Evolutionary conservation across 495 filamentous ascomycete species (phyloP).

Genomic region (Penicillium subrubescens): DNA sequence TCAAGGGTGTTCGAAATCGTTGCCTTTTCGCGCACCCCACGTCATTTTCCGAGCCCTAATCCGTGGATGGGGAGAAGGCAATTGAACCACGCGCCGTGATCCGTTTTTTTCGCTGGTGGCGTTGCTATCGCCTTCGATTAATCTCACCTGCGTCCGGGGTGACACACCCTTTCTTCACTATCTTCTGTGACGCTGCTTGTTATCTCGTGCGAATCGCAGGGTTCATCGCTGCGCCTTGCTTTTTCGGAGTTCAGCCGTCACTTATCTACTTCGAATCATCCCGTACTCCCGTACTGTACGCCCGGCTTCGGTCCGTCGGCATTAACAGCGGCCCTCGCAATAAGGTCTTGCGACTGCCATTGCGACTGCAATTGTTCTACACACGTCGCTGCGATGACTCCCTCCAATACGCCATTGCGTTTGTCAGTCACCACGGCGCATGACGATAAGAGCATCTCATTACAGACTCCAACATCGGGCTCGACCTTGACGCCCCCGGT

Average conservation of each 20-base stretch:
- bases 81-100: conserved; percentile 1
- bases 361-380: background rate
- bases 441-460: conserved; percentile 14
- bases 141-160: background rate
- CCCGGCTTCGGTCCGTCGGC: background rate
- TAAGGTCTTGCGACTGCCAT: background rate
- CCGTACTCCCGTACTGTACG: too few species aligned
- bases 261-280: background rate
- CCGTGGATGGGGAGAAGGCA: conserved; percentile 21
- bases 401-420: conserved; percentile 25
- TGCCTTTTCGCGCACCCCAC: conserved; percentile 15
- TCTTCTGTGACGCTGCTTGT: background rate
- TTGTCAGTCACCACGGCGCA: conserved; percentile 35
- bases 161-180: background rate
- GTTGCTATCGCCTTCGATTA: conserved; percentile 5
- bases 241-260: conserved; percentile 2
- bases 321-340: background rate
- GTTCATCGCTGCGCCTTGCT: background rate
- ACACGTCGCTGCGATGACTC: conserved; percentile 5
- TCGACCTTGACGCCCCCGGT: conserved; percentile 39
- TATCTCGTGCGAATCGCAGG: conserved; percentile 4
- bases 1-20: background rate
- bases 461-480: conserved; percentile 15
- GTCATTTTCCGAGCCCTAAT: conserved; percentile 24
- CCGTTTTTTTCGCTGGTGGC: conserved; percentile 22